phyloP scores from a whole-genome alignment of 2,329 filamentous ascomycete genomes.

The Cladophialophora carrionii region DNA sequence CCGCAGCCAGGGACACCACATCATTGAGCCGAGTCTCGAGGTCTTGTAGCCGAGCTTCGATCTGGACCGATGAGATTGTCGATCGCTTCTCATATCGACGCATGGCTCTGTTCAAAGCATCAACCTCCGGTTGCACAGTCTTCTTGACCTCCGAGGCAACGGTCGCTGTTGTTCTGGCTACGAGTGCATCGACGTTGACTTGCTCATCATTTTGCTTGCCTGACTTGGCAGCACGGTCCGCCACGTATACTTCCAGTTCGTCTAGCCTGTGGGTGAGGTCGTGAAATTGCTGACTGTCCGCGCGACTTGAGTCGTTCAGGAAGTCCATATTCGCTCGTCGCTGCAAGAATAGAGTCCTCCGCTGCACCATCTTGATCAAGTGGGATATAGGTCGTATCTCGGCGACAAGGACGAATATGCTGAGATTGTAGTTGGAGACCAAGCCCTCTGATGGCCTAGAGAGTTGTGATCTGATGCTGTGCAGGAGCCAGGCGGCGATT shows the following conservation, averaged over 20 bases:
- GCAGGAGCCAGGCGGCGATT: conserved; percentile 79
- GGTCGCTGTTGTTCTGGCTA: conserved; percentile 41
- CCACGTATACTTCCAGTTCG: conserved; percentile 65
- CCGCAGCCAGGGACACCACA: conserved; percentile 77
- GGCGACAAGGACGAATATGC: conserved; percentile 83
- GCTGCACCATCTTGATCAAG: conserved; percentile 76
- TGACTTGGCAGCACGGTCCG: conserved; percentile 43
- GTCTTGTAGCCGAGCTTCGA: conserved; percentile 72
- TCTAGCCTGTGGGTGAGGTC: conserved; percentile 69
- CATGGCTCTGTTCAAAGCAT: conserved; percentile 84
- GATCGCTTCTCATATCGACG: conserved; percentile 89
- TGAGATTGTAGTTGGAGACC: conserved; percentile 90
- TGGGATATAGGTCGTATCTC: conserved; percentile 84
- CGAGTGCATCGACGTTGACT: conserved; percentile 50
- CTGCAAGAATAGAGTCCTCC: conserved; percentile 80
- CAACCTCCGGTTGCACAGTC: conserved; percentile 76
- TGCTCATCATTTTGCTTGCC: conserved; percentile 40
- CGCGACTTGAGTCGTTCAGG: conserved; percentile 23
- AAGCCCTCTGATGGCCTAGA: conserved; percentile 82
- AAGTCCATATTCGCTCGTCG: conserved; percentile 60
- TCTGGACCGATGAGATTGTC: conserved; percentile 72
- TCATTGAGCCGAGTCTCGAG: conserved; percentile 75
- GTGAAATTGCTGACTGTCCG: conserved; percentile 28
- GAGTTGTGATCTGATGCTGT: conserved; percentile 77
- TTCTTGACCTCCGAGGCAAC: conserved; percentile 62